These are phyloP conservation scores for Aethionema arabicum DNA, from an alignment of 345 rosid genomes.

Conservation along the genomic window DNA sequence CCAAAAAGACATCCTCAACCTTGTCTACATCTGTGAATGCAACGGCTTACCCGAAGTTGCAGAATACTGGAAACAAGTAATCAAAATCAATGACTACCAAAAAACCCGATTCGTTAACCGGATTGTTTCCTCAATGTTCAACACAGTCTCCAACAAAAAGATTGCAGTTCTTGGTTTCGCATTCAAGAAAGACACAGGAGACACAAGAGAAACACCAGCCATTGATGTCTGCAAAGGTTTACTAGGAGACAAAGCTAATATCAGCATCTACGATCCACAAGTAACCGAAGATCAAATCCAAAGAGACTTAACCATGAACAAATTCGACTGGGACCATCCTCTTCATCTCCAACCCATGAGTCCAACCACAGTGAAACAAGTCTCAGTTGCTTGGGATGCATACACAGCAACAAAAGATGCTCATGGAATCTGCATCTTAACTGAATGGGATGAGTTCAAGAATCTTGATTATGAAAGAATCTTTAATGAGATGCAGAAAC, in stretches of 20 bases:
- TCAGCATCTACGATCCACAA: conserved; percentile 92
- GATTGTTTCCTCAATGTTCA: conserved; percentile 83
- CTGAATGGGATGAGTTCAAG: conserved; percentile 98
- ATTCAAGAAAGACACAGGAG: conserved; percentile 92
- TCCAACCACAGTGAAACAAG: conserved; percentile 79
- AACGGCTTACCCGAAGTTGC: conserved; percentile 92
- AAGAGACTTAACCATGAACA: conserved; percentile 87
- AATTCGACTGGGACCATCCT: conserved; percentile 96
- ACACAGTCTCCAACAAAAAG: conserved; percentile 81
- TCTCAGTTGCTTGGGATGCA: conserved; percentile 69
- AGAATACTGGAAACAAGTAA: conserved; percentile 94
- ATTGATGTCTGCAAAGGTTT: conserved; percentile 93
- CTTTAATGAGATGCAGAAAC: conserved; percentile 84
- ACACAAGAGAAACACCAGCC: conserved; percentile 89
- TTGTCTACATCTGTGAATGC: conserved; percentile 92
- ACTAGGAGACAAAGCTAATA: conserved; percentile 77
- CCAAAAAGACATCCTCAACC: conserved; percentile 85
- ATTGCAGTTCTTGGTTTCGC: conserved; percentile 81
- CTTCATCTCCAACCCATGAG: conserved; percentile 93
- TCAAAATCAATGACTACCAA: conserved; percentile 90
- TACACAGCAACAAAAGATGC: conserved; percentile 80
- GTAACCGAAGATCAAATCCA: conserved; percentile 86
- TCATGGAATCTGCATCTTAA: conserved; percentile 80
- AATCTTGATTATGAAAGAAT: conserved; percentile 69
- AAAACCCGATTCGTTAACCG: conserved; percentile 86